Conservation (phyloP, 208 protist genomes). For the Trypanosoma cruzi region DNA sequence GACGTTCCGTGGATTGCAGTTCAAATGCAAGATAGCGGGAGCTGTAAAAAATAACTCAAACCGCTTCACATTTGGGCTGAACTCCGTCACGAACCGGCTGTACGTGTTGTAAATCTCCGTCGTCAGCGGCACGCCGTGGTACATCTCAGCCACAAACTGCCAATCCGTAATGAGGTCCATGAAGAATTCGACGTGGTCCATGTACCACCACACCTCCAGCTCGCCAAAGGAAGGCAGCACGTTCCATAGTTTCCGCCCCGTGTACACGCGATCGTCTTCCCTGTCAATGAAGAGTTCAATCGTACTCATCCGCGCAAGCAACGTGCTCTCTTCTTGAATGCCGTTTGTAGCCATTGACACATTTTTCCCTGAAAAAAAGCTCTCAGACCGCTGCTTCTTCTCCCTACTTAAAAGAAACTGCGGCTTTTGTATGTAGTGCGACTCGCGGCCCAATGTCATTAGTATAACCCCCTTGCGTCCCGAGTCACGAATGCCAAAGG, state of each 20-base stretch:
- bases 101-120: constrained; percentile 83
- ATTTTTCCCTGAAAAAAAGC: constrained; percentile 62
- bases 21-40: constrained; percentile 49
- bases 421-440: constrained; percentile 83
- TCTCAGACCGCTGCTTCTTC: constrained; percentile 66
- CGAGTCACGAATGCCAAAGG: constrained; percentile 85
- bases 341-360: constrained; percentile 69
- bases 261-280: constrained; percentile 74
- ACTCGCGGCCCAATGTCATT: constrained; percentile 57
- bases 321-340: constrained; percentile 59
- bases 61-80: constrained; percentile 79
- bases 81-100: constrained; percentile 66
- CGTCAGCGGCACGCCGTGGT: constrained; percentile 73
- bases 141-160: constrained; percentile 83
- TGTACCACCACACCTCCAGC: constrained; percentile 74
- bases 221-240: constrained; percentile 56
- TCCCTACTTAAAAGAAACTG: constrained; percentile 67
- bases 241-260: constrained; percentile 79
- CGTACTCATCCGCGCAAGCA: constrained; percentile 51
- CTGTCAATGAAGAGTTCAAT: constrained; percentile 82
- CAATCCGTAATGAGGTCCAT: constrained; percentile 85
- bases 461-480: constrained; percentile 60
- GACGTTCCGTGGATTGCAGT: constrained; percentile 80
- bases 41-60: constrained; percentile 75
- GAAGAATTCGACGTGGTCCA: constrained; percentile 82